These are phyloP conservation scores for Candida ipomoeae DNA, from an alignment of 805 yeast genomes.

Conservation along the genomic window DNA sequence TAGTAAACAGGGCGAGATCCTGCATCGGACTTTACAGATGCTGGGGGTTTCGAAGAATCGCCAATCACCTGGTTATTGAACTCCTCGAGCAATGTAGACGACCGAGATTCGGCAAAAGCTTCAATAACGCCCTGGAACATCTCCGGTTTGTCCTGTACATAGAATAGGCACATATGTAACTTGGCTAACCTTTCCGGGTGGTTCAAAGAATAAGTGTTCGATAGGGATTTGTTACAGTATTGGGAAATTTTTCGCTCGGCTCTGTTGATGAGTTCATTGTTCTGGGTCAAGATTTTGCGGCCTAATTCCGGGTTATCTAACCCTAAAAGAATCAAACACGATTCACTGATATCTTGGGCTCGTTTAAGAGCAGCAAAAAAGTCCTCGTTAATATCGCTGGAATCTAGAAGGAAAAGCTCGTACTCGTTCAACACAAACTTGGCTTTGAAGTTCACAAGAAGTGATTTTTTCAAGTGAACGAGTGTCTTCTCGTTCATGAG, in stretches of 20 bases:
- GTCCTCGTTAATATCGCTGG: conserved; percentile 44
- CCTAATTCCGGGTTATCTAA: conserved; percentile 67
- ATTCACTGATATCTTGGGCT: conserved; percentile 60
- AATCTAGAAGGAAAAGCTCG: conserved; percentile 59
- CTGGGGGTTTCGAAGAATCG: conserved; percentile 13
- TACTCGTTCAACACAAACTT: conserved; percentile 66
- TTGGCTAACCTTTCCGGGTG: conserved; percentile 22
- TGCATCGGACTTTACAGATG: conserved; percentile 8
- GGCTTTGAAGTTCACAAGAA: conserved; percentile 51
- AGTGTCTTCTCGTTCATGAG: conserved; percentile 29
- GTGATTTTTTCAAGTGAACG: conserved; percentile 45
- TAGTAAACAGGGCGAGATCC: conserved; percentile 49
- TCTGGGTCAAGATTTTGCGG: conserved; percentile 55
- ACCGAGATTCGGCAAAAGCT: conserved; percentile 65
- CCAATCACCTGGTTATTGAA: conserved; percentile 56
- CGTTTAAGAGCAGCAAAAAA: conserved; percentile 60
- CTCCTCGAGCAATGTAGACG: conserved; percentile 60
- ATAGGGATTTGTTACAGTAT: conserved; percentile 32
- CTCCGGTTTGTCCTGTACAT: conserved; percentile 37
- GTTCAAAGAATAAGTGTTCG: conserved; percentile 27
- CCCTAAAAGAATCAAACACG: conserved; percentile 67
- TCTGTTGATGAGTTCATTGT: conserved; percentile 46
- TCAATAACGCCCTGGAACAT: conserved; percentile 57
- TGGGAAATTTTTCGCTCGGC: conserved; percentile 28
- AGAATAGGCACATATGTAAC: conserved; percentile 30